Percentiles rank a stretch among this genome's conserved stretches.
Conservation (phyloP, 352 stramenopile species). For the Vaucheria bursata region DNA sequence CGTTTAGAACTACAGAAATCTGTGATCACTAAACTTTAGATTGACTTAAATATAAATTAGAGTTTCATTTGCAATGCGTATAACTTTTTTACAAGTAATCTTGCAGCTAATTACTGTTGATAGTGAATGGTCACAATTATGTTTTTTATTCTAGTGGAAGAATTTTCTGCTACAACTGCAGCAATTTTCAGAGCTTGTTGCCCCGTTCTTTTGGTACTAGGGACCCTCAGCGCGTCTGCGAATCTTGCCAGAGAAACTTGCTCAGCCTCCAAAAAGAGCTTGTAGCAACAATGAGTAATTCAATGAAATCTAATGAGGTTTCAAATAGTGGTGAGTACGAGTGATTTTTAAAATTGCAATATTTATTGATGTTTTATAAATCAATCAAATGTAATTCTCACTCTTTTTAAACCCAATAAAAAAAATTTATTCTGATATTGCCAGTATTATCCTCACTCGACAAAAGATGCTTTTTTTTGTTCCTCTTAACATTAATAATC, state of each 20-base stretch:
- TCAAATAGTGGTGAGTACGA: conserved; percentile 9
- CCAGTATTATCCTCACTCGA: no score
- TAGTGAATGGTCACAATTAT: background rate
- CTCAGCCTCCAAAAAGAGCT: conserved; percentile 50
- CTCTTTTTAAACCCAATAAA: background rate
- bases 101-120: background rate
- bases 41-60: background rate
- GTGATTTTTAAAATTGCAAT: background rate
- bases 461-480: background rate
- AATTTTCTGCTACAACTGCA: conserved; percentile 77
- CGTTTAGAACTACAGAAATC: background rate
- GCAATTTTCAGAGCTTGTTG: conserved; percentile 59
- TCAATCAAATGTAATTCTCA: background rate
- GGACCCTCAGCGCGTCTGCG: conserved; percentile 51
- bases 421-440: background rate
- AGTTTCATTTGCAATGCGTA: background rate
- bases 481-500: background rate
- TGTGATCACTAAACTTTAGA: background rate
- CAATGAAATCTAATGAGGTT: conserved; percentile 32
- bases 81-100: background rate
- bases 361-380: background rate
- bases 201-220: conserved; percentile 47
- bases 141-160: conserved; percentile 54
- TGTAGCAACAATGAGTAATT: conserved; percentile 29
- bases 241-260: conserved; percentile 34